Percentiles rank a stretch among this genome's conserved stretches.
Evolutionary conservation across 163 green algal genomes (phyloP).

Genomic region (Volvox carteri): DNA sequence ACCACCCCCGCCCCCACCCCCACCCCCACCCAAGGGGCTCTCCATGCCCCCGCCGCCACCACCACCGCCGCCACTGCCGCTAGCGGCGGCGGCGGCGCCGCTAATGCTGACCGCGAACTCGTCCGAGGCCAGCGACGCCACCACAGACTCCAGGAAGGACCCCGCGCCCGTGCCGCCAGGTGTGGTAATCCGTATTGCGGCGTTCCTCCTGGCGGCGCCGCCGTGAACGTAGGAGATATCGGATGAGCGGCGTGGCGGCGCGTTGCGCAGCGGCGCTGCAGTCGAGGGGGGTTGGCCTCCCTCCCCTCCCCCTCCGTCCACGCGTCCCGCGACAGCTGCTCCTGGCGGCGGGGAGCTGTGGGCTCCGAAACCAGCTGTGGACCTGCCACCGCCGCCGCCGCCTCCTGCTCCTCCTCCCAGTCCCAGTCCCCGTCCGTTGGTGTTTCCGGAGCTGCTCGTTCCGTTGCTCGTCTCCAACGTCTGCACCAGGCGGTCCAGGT

Average conservation of each 20-base stretch:
- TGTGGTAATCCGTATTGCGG: neutral
- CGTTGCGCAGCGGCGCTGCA: no score
- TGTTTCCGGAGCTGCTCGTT: constrained; percentile 16
- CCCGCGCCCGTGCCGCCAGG: neutral
- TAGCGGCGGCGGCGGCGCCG: neutral
- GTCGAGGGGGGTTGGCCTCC: no score
- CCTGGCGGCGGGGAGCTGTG: neutral
- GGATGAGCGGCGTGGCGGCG: neutral
- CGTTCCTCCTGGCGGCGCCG: neutral
- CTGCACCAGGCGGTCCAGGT: neutral
- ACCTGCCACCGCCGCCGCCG: neutral
- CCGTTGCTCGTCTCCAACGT: constrained; percentile 9
- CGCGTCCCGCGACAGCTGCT: no score
- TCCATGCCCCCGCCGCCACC: neutral
- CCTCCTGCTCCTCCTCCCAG: no score
- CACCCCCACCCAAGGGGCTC: neutral
- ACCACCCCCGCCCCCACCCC: neutral
- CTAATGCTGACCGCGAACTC: neutral
- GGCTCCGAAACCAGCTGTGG: neutral
- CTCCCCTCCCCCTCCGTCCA: no score
- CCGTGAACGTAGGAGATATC: constrained; percentile 8
- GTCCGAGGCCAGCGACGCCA: neutral
- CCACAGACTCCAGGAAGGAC: constrained; percentile 38
- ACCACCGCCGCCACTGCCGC: neutral
- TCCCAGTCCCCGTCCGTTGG: neutral